phyloP scores from a whole-genome alignment of 176 grass and related monocot species.

The Panicum miliaceum region DNA sequence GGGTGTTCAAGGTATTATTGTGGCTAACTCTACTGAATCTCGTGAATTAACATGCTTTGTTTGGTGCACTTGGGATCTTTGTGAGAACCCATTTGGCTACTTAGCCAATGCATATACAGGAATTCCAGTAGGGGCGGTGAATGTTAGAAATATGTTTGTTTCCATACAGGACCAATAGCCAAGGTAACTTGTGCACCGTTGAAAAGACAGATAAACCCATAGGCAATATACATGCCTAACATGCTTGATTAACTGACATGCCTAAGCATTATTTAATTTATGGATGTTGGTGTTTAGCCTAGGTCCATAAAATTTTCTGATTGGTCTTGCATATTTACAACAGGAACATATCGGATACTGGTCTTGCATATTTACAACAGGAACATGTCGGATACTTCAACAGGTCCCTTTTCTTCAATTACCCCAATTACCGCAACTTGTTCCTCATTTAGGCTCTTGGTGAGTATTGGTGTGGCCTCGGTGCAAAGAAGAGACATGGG shows the following conservation, averaged over 20 bases:
- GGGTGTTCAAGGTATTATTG: background rate
- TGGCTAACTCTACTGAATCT: background rate
- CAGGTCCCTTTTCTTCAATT: background rate
- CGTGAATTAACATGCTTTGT: background rate
- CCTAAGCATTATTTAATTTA: no score
- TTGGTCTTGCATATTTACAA: background rate
- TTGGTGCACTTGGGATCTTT: no score
- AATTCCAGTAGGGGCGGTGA: background rate
- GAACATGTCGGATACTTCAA: constrained; percentile 17
- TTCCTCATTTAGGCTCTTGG: constrained; percentile 29
- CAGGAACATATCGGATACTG: constrained; percentile 25
- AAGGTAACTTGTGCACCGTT: no score
- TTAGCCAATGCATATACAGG: background rate
- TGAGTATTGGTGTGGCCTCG: background rate
- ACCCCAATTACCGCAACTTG: constrained; percentile 5
- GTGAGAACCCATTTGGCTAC: no score
- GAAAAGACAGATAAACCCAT: no score
- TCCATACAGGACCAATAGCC: no score
- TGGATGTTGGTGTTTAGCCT: background rate
- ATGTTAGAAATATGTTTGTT: background rate
- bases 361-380: background rate
- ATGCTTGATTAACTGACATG: no score
- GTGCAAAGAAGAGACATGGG: background rate
- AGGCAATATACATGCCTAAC: no score
- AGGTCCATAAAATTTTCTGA: background rate